Percentiles rank a stretch among this genome's conserved stretches.
Evolutionary conservation across 1,284 basidiomycete species (phyloP).

Genomic region (Clitocybe nebularis): DNA sequence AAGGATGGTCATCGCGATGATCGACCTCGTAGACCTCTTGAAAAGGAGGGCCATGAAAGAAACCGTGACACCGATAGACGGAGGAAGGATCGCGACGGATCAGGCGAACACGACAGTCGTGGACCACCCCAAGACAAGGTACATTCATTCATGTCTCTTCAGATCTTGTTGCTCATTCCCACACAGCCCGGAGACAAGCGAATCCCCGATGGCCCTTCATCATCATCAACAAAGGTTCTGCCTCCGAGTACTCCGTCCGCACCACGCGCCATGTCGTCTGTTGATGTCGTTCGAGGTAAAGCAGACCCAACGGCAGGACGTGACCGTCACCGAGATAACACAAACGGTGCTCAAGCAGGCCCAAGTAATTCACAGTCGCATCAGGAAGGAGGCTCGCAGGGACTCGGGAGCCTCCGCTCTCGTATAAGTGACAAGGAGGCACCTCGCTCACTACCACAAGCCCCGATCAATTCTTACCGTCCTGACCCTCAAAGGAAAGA

Average conservation of each 20-base stretch:
- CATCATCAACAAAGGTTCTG: conserved; percentile 38
- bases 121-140: conserved; percentile 58
- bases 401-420: conserved; percentile 53
- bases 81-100: conserved; percentile 56
- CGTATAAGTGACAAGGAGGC: conserved; percentile 62
- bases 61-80: conserved; percentile 64
- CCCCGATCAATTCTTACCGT: conserved; percentile 37
- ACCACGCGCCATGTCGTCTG: conserved; percentile 64
- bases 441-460: conserved; percentile 32
- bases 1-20: conserved; percentile 75
- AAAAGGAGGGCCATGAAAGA: conserved; percentile 66
- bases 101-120: conserved; percentile 43
- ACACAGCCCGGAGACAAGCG: conserved; percentile 50
- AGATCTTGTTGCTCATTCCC: conserved; percentile 1
- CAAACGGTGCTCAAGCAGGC: conserved; percentile 23
- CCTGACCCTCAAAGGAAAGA: conserved; percentile 39
- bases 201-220: conserved; percentile 46
- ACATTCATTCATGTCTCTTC: conserved; percentile 13
- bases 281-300: conserved; percentile 36
- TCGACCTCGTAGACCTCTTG: conserved; percentile 56
- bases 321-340: conserved; percentile 35
- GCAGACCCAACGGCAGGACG: conserved; percentile 30
- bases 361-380: conserved; percentile 18
- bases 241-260: conserved; percentile 64
- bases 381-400: conserved; percentile 21